A percentile compares a stretch with the other conserved stretches of the same genome.
Evolutionary conservation across 2,329 filamentous ascomycete genomes (phyloP).

Genomic region (Mariannaea sp.): DNA sequence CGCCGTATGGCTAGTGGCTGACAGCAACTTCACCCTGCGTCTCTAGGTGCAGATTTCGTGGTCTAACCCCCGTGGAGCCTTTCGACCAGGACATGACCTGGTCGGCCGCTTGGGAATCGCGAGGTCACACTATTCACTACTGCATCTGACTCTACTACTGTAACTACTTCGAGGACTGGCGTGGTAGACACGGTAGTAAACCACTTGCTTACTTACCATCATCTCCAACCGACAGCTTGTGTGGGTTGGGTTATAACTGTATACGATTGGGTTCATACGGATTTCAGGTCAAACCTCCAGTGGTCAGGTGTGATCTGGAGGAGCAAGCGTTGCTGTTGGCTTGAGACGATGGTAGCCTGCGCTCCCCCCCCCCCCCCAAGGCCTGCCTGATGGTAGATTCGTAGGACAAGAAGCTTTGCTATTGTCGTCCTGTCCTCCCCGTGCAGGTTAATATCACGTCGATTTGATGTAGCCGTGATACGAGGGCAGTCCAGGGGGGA

Average conservation of each 20-base stretch:
- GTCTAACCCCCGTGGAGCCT: slow-evolving; percentile 2
- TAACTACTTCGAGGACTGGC: slow-evolving; percentile 2
- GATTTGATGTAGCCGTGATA: too few species aligned
- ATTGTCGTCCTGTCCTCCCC: too few species aligned
- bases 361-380: too few species aligned
- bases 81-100: background rate
- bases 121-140: background rate
- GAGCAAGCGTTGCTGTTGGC: background rate
- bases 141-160: slow-evolving; percentile 7
- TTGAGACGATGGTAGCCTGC: slow-evolving; percentile 7
- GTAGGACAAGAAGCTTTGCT: slow-evolving; percentile 4
- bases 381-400: slow-evolving; percentile 1
- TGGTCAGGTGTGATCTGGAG: background rate
- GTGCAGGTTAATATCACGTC: too few species aligned
- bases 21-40: slow-evolving; percentile 18
- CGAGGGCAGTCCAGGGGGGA: too few species aligned
- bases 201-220: slow-evolving; percentile 3
- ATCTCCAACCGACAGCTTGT: slow-evolving; percentile 1
- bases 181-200: slow-evolving; percentile 19
- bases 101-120: slow-evolving; percentile 11
- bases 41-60: slow-evolving; percentile 9
- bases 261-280: too few species aligned
- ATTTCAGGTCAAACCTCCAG: background rate
- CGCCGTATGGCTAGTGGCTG: slow-evolving; percentile 17
- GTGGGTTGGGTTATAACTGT: too few species aligned